Percentiles rank a stretch among this genome's conserved stretches.
Conservation (phyloP, 1,284 basidiomycete species). For the Vanrija sp. region DNA sequence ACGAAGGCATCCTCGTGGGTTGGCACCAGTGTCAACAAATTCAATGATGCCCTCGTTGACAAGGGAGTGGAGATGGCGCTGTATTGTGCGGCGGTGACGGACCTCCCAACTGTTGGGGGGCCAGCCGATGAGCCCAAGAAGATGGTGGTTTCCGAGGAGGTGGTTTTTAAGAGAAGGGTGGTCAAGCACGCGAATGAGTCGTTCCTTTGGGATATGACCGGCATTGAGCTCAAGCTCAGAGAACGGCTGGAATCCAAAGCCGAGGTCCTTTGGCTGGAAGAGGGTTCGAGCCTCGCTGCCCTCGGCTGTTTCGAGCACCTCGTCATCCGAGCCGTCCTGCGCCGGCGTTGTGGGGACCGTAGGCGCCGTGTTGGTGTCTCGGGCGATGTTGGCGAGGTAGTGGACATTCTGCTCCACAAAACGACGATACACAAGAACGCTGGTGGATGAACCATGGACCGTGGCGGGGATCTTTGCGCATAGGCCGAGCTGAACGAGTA, state of each 20-base stretch:
- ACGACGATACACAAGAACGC: constrained; percentile 34
- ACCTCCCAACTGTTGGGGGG: constrained; percentile 10
- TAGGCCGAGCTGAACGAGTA: constrained; percentile 30
- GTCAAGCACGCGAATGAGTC: constrained; percentile 36
- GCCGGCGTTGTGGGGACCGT: not conserved
- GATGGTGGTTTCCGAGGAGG: constrained; percentile 29
- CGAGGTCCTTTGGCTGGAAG: constrained; percentile 8
- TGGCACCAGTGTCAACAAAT: constrained; percentile 30
- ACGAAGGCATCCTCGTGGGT: constrained; percentile 29
- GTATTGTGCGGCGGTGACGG: constrained; percentile 29
- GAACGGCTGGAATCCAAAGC: constrained; percentile 30
- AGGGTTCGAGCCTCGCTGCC: not conserved
- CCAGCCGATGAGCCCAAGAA: constrained; percentile 22
- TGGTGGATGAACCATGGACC: constrained; percentile 33
- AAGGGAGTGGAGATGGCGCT: constrained; percentile 27
- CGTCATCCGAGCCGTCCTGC: constrained; percentile 13
- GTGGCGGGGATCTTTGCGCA: constrained; percentile 38
- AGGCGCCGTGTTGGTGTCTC: not conserved
- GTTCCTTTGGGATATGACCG: constrained; percentile 34
- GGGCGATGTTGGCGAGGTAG: constrained; percentile 21
- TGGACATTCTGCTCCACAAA: constrained; percentile 37
- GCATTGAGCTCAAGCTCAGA: constrained; percentile 33
- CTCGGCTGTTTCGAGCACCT: constrained; percentile 6
- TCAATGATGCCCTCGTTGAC: constrained; percentile 32
- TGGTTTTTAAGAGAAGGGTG: constrained; percentile 41